These are phyloP conservation scores for Choricystis sp. DNA, from an alignment of 139 green algal species.

Conservation along the genomic window DNA sequence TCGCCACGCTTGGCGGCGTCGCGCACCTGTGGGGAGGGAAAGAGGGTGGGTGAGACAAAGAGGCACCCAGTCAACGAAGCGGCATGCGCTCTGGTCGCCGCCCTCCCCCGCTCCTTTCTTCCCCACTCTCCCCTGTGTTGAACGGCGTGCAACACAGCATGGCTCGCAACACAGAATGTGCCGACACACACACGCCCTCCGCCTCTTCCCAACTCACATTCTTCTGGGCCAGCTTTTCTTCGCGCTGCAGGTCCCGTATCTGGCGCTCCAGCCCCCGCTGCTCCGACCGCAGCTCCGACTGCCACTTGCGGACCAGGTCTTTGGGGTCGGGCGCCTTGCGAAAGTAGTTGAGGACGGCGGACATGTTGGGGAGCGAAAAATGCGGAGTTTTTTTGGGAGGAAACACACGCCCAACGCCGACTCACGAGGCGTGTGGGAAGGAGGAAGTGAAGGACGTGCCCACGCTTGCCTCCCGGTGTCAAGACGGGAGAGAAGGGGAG, in stretches of 20 bases:
- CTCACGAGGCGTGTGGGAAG: too few relatives aligned
- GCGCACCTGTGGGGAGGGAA: slow-evolving; percentile 22
- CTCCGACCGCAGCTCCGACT: slow-evolving; percentile 16
- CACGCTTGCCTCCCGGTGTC: too few relatives aligned
- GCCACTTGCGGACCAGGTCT: slow-evolving; percentile 35
- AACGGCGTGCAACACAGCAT: too few relatives aligned
- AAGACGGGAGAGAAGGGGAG: too few relatives aligned
- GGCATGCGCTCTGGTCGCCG: background rate
- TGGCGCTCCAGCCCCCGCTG: slow-evolving; percentile 15
- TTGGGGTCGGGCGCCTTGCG: slow-evolving; percentile 18
- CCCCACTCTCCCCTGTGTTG: background rate
- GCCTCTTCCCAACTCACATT: slow-evolving; percentile 3
- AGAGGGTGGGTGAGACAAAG: background rate
- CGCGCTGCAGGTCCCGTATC: slow-evolving; percentile 49
- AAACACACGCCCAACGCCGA: too few relatives aligned
- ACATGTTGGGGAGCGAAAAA: background rate
- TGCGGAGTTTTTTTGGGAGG: too few relatives aligned
- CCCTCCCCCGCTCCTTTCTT: background rate
- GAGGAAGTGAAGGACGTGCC: too few relatives aligned
- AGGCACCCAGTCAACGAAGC: background rate
- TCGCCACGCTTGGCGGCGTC: slow-evolving; percentile 66
- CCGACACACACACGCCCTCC: too few relatives aligned
- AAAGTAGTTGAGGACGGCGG: slow-evolving; percentile 1
- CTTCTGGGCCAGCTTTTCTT: slow-evolving; percentile 60
- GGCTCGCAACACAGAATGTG: too few relatives aligned